Evolutionary conservation across 805 yeast species (phyloP).

Genomic region (Clavispora phyllophila): DNA sequence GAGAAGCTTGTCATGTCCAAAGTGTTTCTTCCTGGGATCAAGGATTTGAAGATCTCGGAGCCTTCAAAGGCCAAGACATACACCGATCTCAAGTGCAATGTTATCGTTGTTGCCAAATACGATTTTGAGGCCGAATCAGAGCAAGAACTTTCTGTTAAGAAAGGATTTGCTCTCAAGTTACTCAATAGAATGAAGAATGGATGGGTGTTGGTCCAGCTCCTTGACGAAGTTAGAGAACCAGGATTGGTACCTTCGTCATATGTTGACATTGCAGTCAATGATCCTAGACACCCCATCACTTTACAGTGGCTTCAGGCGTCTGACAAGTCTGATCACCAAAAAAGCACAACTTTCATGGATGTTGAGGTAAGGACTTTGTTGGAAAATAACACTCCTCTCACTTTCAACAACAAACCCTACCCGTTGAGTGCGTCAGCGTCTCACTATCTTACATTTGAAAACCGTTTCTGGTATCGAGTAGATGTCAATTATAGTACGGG

Average conservation of each 20-base stretch:
- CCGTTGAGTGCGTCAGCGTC: conserved; percentile 34
- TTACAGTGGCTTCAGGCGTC: conserved; percentile 29
- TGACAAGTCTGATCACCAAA: neutral
- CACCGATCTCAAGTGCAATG: conserved; percentile 20
- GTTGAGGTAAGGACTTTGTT: conserved; percentile 21
- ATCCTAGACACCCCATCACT: conserved; percentile 33
- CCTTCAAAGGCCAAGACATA: conserved; percentile 11
- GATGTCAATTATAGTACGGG: conserved; percentile 35
- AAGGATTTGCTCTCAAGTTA: conserved; percentile 51
- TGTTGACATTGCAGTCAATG: conserved; percentile 43
- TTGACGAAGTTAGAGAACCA: conserved; percentile 39
- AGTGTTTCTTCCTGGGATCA: conserved; percentile 11
- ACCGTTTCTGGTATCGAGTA: conserved; percentile 49
- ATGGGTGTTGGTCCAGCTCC: conserved; percentile 53
- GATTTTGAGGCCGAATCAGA: conserved; percentile 39
- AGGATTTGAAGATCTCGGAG: conserved; percentile 16
- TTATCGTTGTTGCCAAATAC: conserved; percentile 43
- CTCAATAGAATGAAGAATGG: conserved; percentile 46
- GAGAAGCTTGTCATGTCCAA: conserved; percentile 6
- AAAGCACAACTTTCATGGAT: conserved; percentile 19
- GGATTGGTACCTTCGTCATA: conserved; percentile 52
- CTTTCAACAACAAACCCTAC: conserved; percentile 27
- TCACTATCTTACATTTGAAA: conserved; percentile 36
- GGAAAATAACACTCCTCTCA: conserved; percentile 16
- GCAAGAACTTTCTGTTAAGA: conserved; percentile 41